phyloP scores from a whole-genome alignment of 306 rosid species.

The Vigna unguiculata region DNA sequence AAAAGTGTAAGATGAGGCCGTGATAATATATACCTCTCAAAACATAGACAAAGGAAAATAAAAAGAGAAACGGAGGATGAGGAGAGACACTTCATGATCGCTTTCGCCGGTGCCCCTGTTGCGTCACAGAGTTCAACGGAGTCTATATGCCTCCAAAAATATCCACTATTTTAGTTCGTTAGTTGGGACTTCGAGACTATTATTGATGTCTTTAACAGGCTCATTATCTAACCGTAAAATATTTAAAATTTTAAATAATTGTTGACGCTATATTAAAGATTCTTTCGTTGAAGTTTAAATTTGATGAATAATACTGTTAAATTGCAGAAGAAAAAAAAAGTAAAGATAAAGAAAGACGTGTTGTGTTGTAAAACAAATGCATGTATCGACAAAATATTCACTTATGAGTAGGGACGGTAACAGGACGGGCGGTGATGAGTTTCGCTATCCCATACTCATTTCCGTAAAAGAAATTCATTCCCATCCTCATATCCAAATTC shows the following conservation, averaged over 20 bases:
- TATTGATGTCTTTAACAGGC: too few relatives aligned
- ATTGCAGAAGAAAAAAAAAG: not conserved
- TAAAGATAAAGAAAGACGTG: not conserved
- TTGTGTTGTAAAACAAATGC: not conserved
- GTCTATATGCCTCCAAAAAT: not conserved
- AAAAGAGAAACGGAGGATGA: slow-evolving; percentile 34
- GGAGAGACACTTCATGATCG: slow-evolving; percentile 49
- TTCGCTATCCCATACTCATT: too few relatives aligned
- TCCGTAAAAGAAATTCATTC: too few relatives aligned
- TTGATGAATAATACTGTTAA: not conserved
- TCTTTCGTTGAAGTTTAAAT: not conserved
- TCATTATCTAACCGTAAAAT: too few relatives aligned
- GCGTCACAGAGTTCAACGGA: slow-evolving; percentile 2
- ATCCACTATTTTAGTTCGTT: not conserved
- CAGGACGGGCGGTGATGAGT: too few relatives aligned
- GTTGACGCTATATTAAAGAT: not conserved
- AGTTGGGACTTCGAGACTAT: too few relatives aligned
- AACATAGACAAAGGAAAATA: slow-evolving; percentile 41
- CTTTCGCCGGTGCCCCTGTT: not conserved
- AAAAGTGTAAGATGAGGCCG: not conserved
- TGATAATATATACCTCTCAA: slow-evolving; percentile 38
- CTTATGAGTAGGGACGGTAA: too few relatives aligned
- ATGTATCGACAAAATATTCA: not conserved
- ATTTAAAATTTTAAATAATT: not conserved
- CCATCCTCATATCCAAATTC: too few relatives aligned